phyloP scores from a whole-genome alignment of 257 asterid genomes.

The Gentiana dahurica region DNA sequence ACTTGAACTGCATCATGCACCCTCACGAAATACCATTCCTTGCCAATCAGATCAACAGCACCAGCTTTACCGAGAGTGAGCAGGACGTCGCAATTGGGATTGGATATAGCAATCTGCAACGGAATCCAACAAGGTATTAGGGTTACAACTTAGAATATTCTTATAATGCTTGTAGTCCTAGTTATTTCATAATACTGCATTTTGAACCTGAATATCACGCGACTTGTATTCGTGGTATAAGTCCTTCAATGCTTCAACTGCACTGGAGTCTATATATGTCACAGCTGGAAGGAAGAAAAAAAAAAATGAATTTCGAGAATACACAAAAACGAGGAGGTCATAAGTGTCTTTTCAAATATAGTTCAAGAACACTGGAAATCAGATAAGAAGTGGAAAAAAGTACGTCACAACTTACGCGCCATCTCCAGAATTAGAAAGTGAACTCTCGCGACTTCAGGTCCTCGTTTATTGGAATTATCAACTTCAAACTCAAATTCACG shows the following conservation, averaged over 20 bases:
- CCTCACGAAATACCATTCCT: slow-evolving; percentile 87
- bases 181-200: too few species aligned
- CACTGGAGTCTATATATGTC: slow-evolving; percentile 92
- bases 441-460: slow-evolving; percentile 77
- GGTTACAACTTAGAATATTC: not conserved
- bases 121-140: not conserved
- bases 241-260: slow-evolving; percentile 87
- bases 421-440: slow-evolving; percentile 79
- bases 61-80: slow-evolving; percentile 63
- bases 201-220: slow-evolving; percentile 68
- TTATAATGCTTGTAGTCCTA: not conserved
- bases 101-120: slow-evolving; percentile 79
- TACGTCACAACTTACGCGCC: slow-evolving; percentile 78
- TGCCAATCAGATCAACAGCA: slow-evolving; percentile 66
- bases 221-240: slow-evolving; percentile 77
- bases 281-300: slow-evolving; percentile 51
- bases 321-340: too few species aligned
- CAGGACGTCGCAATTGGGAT: slow-evolving; percentile 76
- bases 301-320: too few species aligned
- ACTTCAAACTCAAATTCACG: slow-evolving; percentile 75
- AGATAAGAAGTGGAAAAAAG: too few species aligned
- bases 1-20: slow-evolving; percentile 94
- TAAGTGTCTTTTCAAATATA: too few species aligned
- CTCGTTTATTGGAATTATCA: slow-evolving; percentile 54
- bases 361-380: too few species aligned